phyloP scores from a whole-genome alignment of 176 grass and related monocot genomes.

The Tuctoria greenei region DNA sequence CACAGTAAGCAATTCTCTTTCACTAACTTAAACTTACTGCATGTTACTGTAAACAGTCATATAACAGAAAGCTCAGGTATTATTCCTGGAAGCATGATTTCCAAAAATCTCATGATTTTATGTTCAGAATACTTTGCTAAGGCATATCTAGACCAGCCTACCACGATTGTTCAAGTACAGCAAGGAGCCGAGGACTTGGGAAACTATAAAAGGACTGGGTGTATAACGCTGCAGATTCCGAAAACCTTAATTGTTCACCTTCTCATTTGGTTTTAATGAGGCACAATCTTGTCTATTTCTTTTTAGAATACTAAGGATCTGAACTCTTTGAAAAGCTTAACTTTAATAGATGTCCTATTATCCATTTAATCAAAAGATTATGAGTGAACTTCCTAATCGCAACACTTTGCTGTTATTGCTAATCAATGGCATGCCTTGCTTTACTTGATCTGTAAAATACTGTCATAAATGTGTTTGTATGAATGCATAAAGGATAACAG shows the following conservation, averaged over 20 bases:
- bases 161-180: conserved; percentile 22
- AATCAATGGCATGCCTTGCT: conserved; percentile 12
- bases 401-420: conserved; percentile 6
- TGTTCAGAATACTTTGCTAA: conserved; percentile 6
- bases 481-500: background rate
- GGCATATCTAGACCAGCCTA: conserved; percentile 21
- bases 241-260: background rate
- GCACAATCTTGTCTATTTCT: background rate
- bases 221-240: background rate
- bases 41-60: conserved; percentile 26
- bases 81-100: conserved; percentile 16
- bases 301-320: background rate
- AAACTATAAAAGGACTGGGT: conserved; percentile 16
- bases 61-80: background rate
- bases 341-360: conserved; percentile 9
- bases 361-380: conserved; percentile 10
- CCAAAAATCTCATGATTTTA: conserved; percentile 14
- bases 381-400: conserved; percentile 16
- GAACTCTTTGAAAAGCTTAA: background rate
- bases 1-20: conserved; percentile 52
- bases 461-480: conserved; percentile 9
- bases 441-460: conserved; percentile 14
- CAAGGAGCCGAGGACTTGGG: background rate
- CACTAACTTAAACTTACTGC: conserved; percentile 11
- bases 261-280: conserved; percentile 6